Evolutionary conservation across 768 basidiomycete species (phyloP).

Genomic region (Lactarius quietus): DNA sequence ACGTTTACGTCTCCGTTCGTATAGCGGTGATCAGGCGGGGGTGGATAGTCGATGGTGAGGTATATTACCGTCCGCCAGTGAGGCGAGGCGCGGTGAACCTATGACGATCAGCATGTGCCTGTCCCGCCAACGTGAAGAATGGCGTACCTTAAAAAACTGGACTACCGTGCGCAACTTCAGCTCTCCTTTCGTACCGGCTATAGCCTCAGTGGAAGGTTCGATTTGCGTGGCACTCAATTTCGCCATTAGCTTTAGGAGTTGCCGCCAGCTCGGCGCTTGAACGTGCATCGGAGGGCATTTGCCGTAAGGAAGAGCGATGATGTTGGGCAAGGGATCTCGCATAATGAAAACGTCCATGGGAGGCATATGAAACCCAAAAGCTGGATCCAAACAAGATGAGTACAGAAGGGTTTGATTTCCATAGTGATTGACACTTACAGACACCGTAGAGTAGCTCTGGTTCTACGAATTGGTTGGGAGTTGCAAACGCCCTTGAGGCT

Average conservation of each 20-base stretch:
- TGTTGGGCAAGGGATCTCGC: conserved; percentile 58
- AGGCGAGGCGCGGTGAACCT: conserved; percentile 56
- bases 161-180: conserved; percentile 68
- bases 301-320: conserved; percentile 71
- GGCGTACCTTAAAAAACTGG: conserved; percentile 68
- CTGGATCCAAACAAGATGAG: conserved; percentile 35
- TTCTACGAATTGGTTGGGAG: conserved; percentile 44
- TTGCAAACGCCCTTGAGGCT: conserved; percentile 4
- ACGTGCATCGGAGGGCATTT: conserved; percentile 66
- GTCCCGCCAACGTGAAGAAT: conserved; percentile 7
- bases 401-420: background rate
- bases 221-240: conserved; percentile 64
- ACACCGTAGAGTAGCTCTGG: conserved; percentile 50
- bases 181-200: conserved; percentile 52
- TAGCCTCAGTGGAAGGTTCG: conserved; percentile 66
- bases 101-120: conserved; percentile 13
- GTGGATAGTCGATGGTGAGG: conserved; percentile 69
- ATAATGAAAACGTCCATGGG: conserved; percentile 50
- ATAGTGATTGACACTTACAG: conserved; percentile 2
- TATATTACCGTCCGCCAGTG: conserved; percentile 77
- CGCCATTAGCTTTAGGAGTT: conserved; percentile 71
- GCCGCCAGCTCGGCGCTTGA: conserved; percentile 71
- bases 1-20: conserved; percentile 56
- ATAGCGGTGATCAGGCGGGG: conserved; percentile 48
- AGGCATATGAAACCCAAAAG: conserved; percentile 64